Conservation (phyloP, 345 rosid genomes). For the Citrus sp. region DNA sequence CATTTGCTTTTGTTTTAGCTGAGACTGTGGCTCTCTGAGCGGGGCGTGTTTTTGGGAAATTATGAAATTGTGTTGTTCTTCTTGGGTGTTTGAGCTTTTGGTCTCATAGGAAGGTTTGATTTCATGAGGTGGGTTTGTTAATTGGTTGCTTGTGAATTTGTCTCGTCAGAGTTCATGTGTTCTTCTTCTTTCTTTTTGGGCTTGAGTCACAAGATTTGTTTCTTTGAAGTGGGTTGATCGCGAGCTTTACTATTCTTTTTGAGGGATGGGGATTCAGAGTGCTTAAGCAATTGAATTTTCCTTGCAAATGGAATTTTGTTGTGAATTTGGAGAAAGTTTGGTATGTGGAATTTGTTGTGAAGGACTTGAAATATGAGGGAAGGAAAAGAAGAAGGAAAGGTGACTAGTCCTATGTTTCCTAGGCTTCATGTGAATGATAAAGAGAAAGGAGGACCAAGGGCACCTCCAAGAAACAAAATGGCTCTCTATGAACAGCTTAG, state of each 20-base stretch:
- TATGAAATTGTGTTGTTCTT: neutral
- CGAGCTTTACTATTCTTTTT: neutral
- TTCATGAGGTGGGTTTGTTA: neutral
- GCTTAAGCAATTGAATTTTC: slow-evolving; percentile 7
- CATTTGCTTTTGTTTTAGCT: slow-evolving; percentile 16
- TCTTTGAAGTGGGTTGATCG: slow-evolving; percentile 24
- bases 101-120: neutral
- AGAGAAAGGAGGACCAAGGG: slow-evolving; percentile 62
- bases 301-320: slow-evolving; percentile 16
- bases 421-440: slow-evolving; percentile 68
- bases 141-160: neutral
- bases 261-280: neutral
- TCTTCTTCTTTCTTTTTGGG: slow-evolving; percentile 7
- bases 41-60: neutral
- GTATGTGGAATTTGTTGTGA: slow-evolving; percentile 18
- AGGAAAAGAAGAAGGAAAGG: slow-evolving; percentile 42
- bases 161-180: slow-evolving; percentile 3
- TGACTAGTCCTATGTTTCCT: slow-evolving; percentile 57
- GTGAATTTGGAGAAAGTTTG: slow-evolving; percentile 14
- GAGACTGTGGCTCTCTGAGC: slow-evolving; percentile 7
- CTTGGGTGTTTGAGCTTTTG: neutral
- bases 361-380: slow-evolving; percentile 31
- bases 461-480: slow-evolving; percentile 80
- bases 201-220: slow-evolving; percentile 14
- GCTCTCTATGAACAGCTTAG: slow-evolving; percentile 70